Conservation (phyloP, 2,329 filamentous ascomycete genomes). For the Colletotrichum horii region DNA sequence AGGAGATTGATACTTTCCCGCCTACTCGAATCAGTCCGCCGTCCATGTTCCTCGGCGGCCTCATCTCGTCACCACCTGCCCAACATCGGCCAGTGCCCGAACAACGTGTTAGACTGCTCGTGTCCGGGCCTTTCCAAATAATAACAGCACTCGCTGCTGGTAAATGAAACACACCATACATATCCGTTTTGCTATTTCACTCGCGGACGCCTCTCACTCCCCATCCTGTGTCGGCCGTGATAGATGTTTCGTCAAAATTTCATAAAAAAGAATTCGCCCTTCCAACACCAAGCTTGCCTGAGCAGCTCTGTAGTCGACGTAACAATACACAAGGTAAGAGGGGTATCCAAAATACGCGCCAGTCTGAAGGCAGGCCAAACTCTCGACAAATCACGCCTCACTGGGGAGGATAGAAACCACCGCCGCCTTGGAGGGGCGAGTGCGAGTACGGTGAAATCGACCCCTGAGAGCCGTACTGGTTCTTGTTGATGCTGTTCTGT, state of each 20-base stretch:
- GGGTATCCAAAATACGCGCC: constrained; percentile 14
- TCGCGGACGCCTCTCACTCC: neutral
- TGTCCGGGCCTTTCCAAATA: neutral
- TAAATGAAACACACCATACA: neutral
- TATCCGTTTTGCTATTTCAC: neutral
- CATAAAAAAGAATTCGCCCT: neutral
- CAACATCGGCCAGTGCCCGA: neutral
- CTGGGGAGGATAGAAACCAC: constrained; percentile 37
- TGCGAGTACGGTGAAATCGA: constrained; percentile 48
- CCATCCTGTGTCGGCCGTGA: neutral
- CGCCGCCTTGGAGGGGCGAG: constrained; percentile 44
- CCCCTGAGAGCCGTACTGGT: constrained; percentile 44
- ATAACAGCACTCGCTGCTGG: neutral
- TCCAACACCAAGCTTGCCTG: neutral
- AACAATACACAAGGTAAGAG: neutral
- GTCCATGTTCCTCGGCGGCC: neutral
- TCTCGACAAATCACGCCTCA: neutral
- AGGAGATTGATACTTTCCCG: neutral
- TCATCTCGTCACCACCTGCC: neutral
- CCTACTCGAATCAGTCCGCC: neutral
- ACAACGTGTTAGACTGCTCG: neutral
- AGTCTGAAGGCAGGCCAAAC: neutral
- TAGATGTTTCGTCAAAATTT: neutral
- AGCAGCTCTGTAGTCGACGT: neutral
- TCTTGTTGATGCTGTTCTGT: constrained; percentile 30